Evolutionary conservation across 192 early-diverging fungal species (phyloP).

Genomic region (Coemansia sp.): DNA sequence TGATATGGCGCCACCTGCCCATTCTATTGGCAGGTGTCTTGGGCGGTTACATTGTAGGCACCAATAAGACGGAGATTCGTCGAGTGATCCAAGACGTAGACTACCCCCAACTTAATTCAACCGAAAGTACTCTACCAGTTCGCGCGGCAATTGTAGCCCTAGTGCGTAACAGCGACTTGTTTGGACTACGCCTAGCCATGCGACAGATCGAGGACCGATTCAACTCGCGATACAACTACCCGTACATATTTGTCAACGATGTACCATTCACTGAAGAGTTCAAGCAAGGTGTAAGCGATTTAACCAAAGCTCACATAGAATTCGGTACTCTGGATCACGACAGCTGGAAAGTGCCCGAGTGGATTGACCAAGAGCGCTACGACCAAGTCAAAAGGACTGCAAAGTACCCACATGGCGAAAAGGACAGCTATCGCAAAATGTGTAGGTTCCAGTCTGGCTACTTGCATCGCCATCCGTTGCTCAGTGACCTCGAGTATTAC

Average conservation of each 20-base stretch:
- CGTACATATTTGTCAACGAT: slow-evolving; percentile 83
- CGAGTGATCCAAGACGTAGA: not conserved
- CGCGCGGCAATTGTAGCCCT: slow-evolving; percentile 65
- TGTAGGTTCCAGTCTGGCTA: slow-evolving; percentile 45
- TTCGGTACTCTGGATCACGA: slow-evolving; percentile 41
- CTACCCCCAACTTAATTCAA: not conserved
- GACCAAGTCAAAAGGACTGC: slow-evolving; percentile 12
- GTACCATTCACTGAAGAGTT: slow-evolving; percentile 70
- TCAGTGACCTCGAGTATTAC: slow-evolving; percentile 45
- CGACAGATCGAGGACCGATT: slow-evolving; percentile 67
- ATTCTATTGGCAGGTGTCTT: slow-evolving; percentile 21
- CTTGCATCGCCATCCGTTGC: slow-evolving; percentile 39
- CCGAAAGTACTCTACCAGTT: slow-evolving; percentile 16
- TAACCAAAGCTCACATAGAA: slow-evolving; percentile 28
- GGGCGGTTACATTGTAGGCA: slow-evolving; percentile 25
- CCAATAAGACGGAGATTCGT: slow-evolving; percentile 6
- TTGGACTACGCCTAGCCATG: slow-evolving; percentile 56
- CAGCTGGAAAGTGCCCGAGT: slow-evolving; percentile 45
- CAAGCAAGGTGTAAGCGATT: slow-evolving; percentile 45
- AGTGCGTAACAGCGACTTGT: slow-evolving; percentile 67
- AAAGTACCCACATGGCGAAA: slow-evolving; percentile 33
- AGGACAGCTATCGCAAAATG: slow-evolving; percentile 42
- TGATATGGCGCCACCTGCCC: slow-evolving; percentile 24
- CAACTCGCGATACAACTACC: slow-evolving; percentile 73
- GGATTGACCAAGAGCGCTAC: slow-evolving; percentile 43